A percentile compares a stretch with the other conserved stretches of the same genome.
These are phyloP conservation scores for Solanum boliviense DNA, from an alignment of 257 asterid genomes.

Conservation along the genomic window DNA sequence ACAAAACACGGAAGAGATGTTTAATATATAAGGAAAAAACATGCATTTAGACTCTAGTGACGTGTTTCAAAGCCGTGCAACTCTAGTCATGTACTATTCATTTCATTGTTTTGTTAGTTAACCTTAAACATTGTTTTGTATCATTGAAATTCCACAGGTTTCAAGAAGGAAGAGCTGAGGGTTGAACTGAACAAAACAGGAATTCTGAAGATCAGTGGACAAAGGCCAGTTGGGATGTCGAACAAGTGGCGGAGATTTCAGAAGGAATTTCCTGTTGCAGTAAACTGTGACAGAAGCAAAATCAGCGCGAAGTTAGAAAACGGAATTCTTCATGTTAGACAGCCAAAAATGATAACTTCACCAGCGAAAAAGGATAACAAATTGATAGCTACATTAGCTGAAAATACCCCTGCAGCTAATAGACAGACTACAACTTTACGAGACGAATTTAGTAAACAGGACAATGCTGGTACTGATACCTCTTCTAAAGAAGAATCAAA, in stretches of 20 bases:
- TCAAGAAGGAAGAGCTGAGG: slow-evolving; percentile 43
- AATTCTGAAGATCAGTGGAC: slow-evolving; percentile 44
- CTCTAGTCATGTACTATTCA: neutral
- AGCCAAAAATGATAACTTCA: slow-evolving; percentile 35
- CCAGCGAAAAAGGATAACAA: slow-evolving; percentile 7
- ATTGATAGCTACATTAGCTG: slow-evolving; percentile 6
- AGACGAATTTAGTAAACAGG: slow-evolving; percentile 2
- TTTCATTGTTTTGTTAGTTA: neutral
- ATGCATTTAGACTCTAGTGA: neutral
- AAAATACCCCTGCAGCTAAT: neutral
- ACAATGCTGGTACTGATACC: neutral
- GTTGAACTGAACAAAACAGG: slow-evolving; percentile 36
- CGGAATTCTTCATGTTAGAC: slow-evolving; percentile 32
- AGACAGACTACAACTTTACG: neutral
- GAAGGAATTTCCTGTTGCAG: slow-evolving; percentile 39
- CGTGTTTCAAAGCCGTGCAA: neutral
- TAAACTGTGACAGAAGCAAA: slow-evolving; percentile 30
- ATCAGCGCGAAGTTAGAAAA: slow-evolving; percentile 55
- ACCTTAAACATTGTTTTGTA: neutral
- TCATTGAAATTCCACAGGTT: slow-evolving; percentile 22
- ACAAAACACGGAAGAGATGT: neutral
- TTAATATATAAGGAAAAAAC: neutral
- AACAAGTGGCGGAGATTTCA: slow-evolving; percentile 28
- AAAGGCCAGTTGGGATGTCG: slow-evolving; percentile 8
- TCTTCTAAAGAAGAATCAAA: neutral